These are phyloP conservation scores for Saccharomycodes ludwigii DNA, from an alignment of 805 yeast genomes.

Conservation along the genomic window DNA sequence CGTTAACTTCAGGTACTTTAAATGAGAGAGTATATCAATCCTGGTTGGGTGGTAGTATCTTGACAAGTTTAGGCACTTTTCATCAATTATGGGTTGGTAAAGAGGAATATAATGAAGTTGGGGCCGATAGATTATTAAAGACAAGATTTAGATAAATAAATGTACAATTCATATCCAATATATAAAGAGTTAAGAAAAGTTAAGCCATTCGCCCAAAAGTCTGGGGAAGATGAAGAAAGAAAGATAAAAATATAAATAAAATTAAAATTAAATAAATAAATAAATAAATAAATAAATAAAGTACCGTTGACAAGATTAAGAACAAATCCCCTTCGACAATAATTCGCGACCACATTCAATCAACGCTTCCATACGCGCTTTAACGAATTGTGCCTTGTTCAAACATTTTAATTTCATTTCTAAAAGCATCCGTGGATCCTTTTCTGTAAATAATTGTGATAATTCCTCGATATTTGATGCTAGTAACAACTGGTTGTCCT, in stretches of 20 bases:
- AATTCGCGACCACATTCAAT: conserved; percentile 26
- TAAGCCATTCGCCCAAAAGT: too few relatives aligned
- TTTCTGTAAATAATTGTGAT: conserved; percentile 42
- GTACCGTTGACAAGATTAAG: conserved; percentile 3
- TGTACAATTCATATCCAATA: not conserved
- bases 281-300: not conserved
- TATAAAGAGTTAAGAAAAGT: too few relatives aligned
- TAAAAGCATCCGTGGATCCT: conserved; percentile 25
- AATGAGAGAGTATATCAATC: conserved; percentile 69
- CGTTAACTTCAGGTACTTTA: conserved; percentile 69
- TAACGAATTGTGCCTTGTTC: conserved; percentile 24
- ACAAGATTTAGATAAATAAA: conserved; percentile 61
- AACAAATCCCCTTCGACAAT: conserved; percentile 21
- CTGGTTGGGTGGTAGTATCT: conserved; percentile 88
- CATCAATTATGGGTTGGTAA: conserved; percentile 92
- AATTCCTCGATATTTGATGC: conserved; percentile 58
- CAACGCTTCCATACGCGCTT: conserved; percentile 26
- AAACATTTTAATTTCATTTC: conserved; percentile 25
- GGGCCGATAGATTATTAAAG: conserved; percentile 64
- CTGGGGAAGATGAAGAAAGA: not conserved
- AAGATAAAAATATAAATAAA: not conserved
- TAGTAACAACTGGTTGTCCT: conserved; percentile 54
- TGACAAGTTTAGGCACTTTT: conserved; percentile 83
- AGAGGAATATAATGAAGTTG: conserved; percentile 79
- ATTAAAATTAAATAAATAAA: too few relatives aligned